These are phyloP conservation scores for Peniophora sp. DNA, from an alignment of 1,284 basidiomycete species.

Conservation along the genomic window DNA sequence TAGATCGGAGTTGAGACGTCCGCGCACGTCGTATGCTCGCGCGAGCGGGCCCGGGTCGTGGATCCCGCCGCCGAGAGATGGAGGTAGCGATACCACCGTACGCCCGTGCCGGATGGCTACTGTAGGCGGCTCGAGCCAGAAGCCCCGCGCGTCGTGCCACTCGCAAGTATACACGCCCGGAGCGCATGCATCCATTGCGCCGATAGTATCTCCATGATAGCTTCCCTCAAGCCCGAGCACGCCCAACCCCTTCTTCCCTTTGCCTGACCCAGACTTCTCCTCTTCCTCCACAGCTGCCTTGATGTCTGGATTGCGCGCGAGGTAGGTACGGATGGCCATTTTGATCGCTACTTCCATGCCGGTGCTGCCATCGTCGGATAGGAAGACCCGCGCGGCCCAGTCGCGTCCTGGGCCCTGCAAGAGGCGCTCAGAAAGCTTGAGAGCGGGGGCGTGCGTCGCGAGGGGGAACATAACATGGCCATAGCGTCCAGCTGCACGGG, in stretches of 20 bases:
- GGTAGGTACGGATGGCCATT: slow-evolving; percentile 84
- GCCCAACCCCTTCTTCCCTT: slow-evolving; percentile 51
- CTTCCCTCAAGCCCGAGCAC: slow-evolving; percentile 88
- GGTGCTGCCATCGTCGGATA: slow-evolving; percentile 92
- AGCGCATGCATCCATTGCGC: slow-evolving; percentile 90
- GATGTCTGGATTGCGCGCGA: slow-evolving; percentile 31
- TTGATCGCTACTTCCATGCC: slow-evolving; percentile 96
- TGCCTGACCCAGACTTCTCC: too few species aligned
- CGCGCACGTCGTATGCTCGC: slow-evolving; percentile 67
- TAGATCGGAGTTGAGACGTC: slow-evolving; percentile 54
- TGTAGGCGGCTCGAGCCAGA: slow-evolving; percentile 89
- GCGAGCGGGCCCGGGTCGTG: slow-evolving; percentile 41
- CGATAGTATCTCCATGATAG: slow-evolving; percentile 98
- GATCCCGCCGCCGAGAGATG: slow-evolving; percentile 26
- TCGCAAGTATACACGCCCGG: slow-evolving; percentile 93
- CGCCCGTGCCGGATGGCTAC: slow-evolving; percentile 62
- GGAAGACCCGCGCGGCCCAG: slow-evolving; percentile 91
- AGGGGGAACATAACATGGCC: slow-evolving; percentile 97
- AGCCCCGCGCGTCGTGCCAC: slow-evolving; percentile 91
- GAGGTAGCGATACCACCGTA: slow-evolving; percentile 53
- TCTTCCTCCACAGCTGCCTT: slow-evolving; percentile 14
- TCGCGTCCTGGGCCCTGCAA: slow-evolving; percentile 70
- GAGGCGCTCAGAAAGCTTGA: slow-evolving; percentile 71
- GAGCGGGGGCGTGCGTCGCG: slow-evolving; percentile 80
- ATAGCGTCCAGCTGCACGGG: slow-evolving; percentile 86